A percentile compares a stretch with the other conserved stretches of the same genome.
These are phyloP conservation scores for Tubosaeta brunneosetosa DNA, from an alignment of 768 basidiomycete genomes.

Conservation along the genomic window DNA sequence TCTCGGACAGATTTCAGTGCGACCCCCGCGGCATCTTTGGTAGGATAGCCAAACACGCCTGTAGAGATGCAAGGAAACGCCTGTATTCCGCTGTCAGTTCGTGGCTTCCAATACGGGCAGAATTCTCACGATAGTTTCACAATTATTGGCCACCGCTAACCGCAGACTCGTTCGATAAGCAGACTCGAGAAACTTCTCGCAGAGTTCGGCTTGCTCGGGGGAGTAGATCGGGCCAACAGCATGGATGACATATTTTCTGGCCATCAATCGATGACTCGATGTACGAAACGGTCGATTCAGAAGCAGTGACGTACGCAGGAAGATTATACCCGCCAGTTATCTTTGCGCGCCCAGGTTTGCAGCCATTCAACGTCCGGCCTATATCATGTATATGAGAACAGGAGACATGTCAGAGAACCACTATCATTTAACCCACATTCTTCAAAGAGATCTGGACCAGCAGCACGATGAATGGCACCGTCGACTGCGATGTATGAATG, in stretches of 20 bases:
- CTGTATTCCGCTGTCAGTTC: slow-evolving; percentile 32
- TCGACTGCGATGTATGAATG: slow-evolving; percentile 48
- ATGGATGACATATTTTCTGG: slow-evolving; percentile 70
- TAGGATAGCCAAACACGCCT: slow-evolving; percentile 75
- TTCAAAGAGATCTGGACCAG: slow-evolving; percentile 56
- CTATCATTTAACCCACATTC: slow-evolving; percentile 53
- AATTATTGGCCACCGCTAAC: slow-evolving; percentile 53
- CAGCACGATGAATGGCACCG: slow-evolving; percentile 76
- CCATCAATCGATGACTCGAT: neutral
- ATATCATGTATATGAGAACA: slow-evolving; percentile 37
- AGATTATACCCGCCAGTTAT: slow-evolving; percentile 74
- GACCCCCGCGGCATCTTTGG: slow-evolving; percentile 64
- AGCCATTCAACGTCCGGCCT: slow-evolving; percentile 66
- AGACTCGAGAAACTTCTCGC: slow-evolving; percentile 54
- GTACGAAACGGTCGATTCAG: neutral
- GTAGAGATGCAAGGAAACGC: slow-evolving; percentile 82
- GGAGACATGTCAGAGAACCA: neutral
- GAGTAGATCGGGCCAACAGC: slow-evolving; percentile 73
- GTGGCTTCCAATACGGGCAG: neutral
- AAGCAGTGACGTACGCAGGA: slow-evolving; percentile 56
- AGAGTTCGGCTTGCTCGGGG: slow-evolving; percentile 34
- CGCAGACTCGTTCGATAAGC: slow-evolving; percentile 66
- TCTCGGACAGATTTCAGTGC: slow-evolving; percentile 56
- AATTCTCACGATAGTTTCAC: slow-evolving; percentile 55
- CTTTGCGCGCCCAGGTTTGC: slow-evolving; percentile 69